These are phyloP conservation scores for Hypericum perforatum DNA, from an alignment of 345 rosid genomes.

Conservation along the genomic window DNA sequence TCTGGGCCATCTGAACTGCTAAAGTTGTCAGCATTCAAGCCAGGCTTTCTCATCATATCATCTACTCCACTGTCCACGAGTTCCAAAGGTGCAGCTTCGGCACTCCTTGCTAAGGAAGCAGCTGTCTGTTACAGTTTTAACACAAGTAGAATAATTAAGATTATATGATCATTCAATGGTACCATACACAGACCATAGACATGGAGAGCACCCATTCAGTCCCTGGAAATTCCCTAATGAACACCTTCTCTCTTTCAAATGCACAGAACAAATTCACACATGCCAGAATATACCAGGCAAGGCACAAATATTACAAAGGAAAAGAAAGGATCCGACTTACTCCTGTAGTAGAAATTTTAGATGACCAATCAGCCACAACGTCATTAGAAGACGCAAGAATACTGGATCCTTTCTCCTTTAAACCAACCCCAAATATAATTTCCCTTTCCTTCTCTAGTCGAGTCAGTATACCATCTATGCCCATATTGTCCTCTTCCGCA, in stretches of 20 bases:
- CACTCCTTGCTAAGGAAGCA: constrained; percentile 30
- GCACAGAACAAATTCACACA: too few relatives aligned
- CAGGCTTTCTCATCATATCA: constrained; percentile 16
- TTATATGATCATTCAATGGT: neutral
- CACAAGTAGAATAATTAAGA: constrained; percentile 17
- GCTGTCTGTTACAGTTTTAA: constrained; percentile 55
- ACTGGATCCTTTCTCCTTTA: constrained; percentile 33
- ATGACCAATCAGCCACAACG: constrained; percentile 24
- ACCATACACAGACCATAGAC: neutral
- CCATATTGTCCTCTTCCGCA: constrained; percentile 34
- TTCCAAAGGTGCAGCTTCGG: constrained; percentile 15
- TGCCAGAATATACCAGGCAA: too few relatives aligned
- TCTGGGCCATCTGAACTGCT: constrained; percentile 32
- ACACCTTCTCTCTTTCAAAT: too few relatives aligned
- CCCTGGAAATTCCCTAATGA: too few relatives aligned
- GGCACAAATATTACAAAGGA: too few relatives aligned
- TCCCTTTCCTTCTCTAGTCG: constrained; percentile 83
- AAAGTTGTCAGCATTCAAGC: constrained; percentile 21
- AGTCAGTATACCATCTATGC: constrained; percentile 73
- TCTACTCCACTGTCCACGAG: constrained; percentile 14
- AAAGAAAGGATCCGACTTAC: constrained; percentile 22
- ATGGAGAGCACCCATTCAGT: neutral
- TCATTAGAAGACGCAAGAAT: constrained; percentile 17
- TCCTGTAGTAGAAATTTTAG: constrained; percentile 26
- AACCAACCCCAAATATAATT: constrained; percentile 44